Percentiles rank a stretch among this genome's conserved stretches.
Conservation (phyloP, 2,329 filamentous ascomycete genomes). For the Hymenotorrendiella dingleyae region DNA sequence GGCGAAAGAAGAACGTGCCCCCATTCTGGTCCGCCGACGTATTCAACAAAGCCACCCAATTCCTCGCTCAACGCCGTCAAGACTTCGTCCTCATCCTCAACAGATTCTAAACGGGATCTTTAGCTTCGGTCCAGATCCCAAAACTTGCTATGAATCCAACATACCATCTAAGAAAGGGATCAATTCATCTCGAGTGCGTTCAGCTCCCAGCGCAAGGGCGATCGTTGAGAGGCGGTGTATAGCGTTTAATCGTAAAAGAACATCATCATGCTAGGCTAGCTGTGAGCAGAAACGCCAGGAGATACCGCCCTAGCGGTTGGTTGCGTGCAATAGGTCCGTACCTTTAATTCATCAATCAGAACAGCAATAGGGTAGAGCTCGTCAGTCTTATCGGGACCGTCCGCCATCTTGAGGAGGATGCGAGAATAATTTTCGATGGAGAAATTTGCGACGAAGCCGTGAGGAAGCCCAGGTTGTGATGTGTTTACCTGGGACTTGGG, state of each 20-base stretch:
- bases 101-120: conserved; percentile 65
- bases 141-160: conserved; percentile 32
- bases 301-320: background rate
- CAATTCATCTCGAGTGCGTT: conserved; percentile 95
- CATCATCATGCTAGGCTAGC: conserved; percentile 80
- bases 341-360: conserved; percentile 99
- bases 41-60: conserved; percentile 93
- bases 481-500: conserved; percentile 27
- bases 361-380: conserved; percentile 99
- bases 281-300: conserved; percentile 15
- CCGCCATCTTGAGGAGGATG: conserved; percentile 67
- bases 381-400: conserved; percentile 86
- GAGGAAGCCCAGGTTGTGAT: conserved; percentile 25
- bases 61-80: conserved; percentile 95
- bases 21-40: conserved; percentile 89
- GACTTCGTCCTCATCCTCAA: conserved; percentile 98
- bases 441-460: conserved; percentile 29
- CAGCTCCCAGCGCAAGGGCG: conserved; percentile 88
- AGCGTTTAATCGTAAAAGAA: conserved; percentile 93
- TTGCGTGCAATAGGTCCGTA: conserved; percentile 37
- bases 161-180: conserved; percentile 98
- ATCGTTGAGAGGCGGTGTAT: conserved; percentile 98
- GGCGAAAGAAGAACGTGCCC: conserved; percentile 95
- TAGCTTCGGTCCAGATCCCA: conserved; percentile 18
- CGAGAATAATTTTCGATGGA: conserved; percentile 21